These are phyloP conservation scores for Fusarium foetens DNA, from an alignment of 2,329 filamentous ascomycete genomes.

Conservation along the genomic window DNA sequence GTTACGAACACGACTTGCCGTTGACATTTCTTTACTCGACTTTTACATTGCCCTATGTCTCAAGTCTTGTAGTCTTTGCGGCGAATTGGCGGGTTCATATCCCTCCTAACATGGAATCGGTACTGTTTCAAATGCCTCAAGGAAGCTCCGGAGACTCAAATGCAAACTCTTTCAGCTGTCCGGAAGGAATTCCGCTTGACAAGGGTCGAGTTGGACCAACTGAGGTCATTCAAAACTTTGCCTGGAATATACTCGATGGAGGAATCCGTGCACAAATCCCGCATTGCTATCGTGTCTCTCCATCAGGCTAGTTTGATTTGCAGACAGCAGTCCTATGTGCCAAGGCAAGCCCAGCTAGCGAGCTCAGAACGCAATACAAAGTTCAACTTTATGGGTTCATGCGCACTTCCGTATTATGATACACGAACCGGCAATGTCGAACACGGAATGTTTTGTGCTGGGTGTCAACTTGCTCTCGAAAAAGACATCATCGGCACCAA, in stretches of 20 bases:
- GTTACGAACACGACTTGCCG: conserved; percentile 45
- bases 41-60: conserved; percentile 45
- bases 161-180: background rate
- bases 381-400: background rate
- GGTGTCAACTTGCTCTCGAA: conserved; percentile 1
- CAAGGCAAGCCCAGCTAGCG: background rate
- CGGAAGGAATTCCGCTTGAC: background rate
- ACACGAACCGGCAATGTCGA: background rate
- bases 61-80: conserved; percentile 44
- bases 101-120: conserved; percentile 43
- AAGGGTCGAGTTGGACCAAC: fast-evolving
- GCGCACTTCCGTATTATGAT: background rate
- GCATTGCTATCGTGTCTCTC: background rate
- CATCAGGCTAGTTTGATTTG: background rate
- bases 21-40: conserved; percentile 39
- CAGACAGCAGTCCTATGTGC: fast-evolving
- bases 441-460: background rate
- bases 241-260: background rate
- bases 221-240: background rate
- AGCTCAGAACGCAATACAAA: background rate
- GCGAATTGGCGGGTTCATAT: conserved; percentile 41
- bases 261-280: background rate
- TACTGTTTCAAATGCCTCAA: conserved; percentile 47
- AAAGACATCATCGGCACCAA: background rate
- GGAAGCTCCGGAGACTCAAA: background rate